Evolutionary conservation across 1,284 basidiomycete genomes (phyloP), one percentile per base, ranked within the genome.

Genomic region (Polyporus tsugae): DNA sequence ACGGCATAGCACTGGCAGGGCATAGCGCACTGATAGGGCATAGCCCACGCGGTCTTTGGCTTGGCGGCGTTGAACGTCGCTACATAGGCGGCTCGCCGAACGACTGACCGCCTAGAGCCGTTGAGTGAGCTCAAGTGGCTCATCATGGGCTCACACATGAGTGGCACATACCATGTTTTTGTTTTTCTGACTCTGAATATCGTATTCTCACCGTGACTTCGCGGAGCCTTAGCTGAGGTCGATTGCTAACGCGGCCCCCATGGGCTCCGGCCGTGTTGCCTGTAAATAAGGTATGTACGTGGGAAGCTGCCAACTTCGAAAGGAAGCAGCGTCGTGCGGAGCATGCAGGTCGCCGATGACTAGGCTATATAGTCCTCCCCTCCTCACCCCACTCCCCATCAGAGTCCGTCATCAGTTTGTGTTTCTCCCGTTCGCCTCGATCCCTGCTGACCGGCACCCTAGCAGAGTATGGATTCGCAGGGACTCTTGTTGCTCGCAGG

Each of bases 221-320:
- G 11, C 41, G n/a, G 13, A n/a, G 6, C 44, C n/a, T 49, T 49
- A 49, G 22, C 46, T 49, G 22, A 49, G 25, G 25, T 25, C 10
- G 46, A 49, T 49, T 49, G 46, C 22, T 25, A 49, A 49, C 46
- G 22, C 46, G 22, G 46, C 10, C 22, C 46, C 46, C n/a, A 49
- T 49, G 46, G 46, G 46, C 46, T 22, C 46, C 46, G 46, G 22
- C 46, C 46, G 46, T 49, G 46, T 22, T 22, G 46, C 22, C 22
- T 49, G 46, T 22, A 49, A 49, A 49, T 19, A 49, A 49, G 46
- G 10, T 49, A 49, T 25, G 10, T 25, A 49, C 46, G 46, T 49
- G 46, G 46, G 46, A 49, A 49, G 46, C 46, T 22, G 22, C 4
- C 46, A 11, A 11, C 75, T 77, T 72, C 72, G 73, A 33, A 49